Conservation (phyloP, 352 stramenopile species). For the Saprolegnia diclina region DNA sequence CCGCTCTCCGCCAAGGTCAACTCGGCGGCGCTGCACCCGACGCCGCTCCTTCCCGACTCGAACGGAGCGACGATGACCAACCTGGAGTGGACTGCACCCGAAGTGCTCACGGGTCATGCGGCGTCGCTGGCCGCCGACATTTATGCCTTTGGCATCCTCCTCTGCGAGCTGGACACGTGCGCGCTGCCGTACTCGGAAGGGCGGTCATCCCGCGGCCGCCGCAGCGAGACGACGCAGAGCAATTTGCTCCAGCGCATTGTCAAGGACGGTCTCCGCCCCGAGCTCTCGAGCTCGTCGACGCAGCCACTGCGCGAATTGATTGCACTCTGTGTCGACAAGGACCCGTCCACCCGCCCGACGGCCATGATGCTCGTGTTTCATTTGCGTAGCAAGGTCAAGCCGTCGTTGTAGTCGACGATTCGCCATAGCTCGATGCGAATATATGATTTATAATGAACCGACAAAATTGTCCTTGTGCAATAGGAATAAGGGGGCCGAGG, state of each 20-base stretch:
- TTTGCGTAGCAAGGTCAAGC: constrained; percentile 23
- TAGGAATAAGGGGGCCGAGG: too few species aligned
- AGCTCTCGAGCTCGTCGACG: constrained; percentile 61
- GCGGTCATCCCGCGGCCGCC: background rate
- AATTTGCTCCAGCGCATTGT: constrained; percentile 72
- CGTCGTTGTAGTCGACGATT: background rate
- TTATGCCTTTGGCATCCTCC: constrained; percentile 16
- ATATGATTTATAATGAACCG: too few species aligned
- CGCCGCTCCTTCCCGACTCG: background rate
- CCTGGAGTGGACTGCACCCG: constrained; percentile 16
- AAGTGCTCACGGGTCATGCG: constrained; percentile 12
- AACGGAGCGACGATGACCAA: background rate
- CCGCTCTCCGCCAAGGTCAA: constrained; percentile 35
- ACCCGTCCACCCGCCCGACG: constrained; percentile 53
- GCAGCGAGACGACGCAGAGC: background rate
- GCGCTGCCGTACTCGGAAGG: constrained; percentile 11
- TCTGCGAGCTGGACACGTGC: constrained; percentile 15
- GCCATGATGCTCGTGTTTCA: constrained; percentile 58
- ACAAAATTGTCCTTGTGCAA: too few species aligned
- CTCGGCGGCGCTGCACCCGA: constrained; percentile 3
- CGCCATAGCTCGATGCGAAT: too few species aligned
- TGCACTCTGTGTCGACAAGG: constrained; percentile 50
- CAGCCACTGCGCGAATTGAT: constrained; percentile 45
- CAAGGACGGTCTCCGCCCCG: constrained; percentile 63
- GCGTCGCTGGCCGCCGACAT: constrained; percentile 14